These are phyloP conservation scores for Rhizophagus clarus DNA, from an alignment of 192 early-diverging fungal species.

Conservation along the genomic window DNA sequence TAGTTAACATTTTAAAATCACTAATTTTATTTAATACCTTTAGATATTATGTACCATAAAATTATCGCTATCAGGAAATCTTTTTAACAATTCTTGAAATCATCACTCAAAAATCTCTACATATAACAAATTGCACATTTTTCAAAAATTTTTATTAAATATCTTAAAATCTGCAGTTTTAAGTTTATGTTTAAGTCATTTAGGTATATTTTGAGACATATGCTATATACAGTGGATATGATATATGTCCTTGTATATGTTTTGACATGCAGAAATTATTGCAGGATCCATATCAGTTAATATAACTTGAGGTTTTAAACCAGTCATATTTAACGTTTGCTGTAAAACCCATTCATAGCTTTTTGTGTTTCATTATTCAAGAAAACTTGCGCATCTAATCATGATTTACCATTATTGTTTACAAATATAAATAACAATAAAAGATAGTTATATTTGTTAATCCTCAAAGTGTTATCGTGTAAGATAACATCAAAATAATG, in stretches of 20 bases:
- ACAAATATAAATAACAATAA: background rate
- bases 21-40: no score
- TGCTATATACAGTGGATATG: conserved; percentile 4
- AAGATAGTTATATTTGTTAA: background rate
- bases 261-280: background rate
- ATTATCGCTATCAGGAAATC: background rate
- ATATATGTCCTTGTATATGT: background rate
- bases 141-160: background rate
- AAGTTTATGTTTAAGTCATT: background rate
- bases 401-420: background rate
- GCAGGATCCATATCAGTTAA: conserved; percentile 5
- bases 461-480: background rate
- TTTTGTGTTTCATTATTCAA: background rate
- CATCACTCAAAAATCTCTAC: background rate
- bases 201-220: background rate
- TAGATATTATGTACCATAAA: no score
- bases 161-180: background rate
- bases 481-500: background rate
- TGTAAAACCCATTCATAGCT: background rate
- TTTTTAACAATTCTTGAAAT: background rate
- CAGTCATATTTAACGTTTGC: background rate
- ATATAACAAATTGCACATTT: background rate
- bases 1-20: no score
- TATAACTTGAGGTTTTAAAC: background rate
- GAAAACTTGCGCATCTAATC: background rate